phyloP scores from a whole-genome alignment of 805 yeast species.

The Cyberlindnera mississippiensis region DNA sequence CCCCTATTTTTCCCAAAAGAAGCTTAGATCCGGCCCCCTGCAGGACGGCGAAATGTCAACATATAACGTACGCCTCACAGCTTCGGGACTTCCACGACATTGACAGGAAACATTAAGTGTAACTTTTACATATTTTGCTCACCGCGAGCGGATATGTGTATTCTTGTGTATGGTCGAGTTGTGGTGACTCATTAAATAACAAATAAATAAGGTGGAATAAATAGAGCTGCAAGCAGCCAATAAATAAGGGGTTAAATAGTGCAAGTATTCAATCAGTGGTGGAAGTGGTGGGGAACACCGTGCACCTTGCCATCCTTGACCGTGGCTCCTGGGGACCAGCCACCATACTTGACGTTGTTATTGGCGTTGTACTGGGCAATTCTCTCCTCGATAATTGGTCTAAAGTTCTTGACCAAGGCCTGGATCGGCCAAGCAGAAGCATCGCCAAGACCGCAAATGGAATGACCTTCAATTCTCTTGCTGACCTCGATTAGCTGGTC shows the following conservation, averaged over 20 bases:
- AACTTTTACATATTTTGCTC: no score
- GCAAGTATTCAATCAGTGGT: conserved; percentile 11
- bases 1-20: no score
- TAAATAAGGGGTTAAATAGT: not conserved
- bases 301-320: conserved; percentile 60
- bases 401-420: conserved; percentile 80
- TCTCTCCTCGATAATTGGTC: conserved; percentile 77
- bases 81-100: no score
- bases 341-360: conserved; percentile 54
- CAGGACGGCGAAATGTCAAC: no score
- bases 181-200: conserved; percentile 1
- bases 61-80: no score
- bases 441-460: conserved; percentile 89
- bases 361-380: conserved; percentile 55
- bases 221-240: conserved; percentile 1
- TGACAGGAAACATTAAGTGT: no score
- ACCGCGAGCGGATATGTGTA: no score
- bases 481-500: conserved; percentile 82
- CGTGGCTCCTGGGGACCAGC: conserved; percentile 65
- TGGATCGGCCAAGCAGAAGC: conserved; percentile 95
- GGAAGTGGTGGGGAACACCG: conserved; percentile 44
- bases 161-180: not conserved
- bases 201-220: conserved; percentile 13
- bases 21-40: no score
- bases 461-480: conserved; percentile 86